Evolutionary conservation across 1,139 yeast genomes (phyloP), one percentile per base, ranked within the genome.

Genomic region (Sugiyamaella japonica): DNA sequence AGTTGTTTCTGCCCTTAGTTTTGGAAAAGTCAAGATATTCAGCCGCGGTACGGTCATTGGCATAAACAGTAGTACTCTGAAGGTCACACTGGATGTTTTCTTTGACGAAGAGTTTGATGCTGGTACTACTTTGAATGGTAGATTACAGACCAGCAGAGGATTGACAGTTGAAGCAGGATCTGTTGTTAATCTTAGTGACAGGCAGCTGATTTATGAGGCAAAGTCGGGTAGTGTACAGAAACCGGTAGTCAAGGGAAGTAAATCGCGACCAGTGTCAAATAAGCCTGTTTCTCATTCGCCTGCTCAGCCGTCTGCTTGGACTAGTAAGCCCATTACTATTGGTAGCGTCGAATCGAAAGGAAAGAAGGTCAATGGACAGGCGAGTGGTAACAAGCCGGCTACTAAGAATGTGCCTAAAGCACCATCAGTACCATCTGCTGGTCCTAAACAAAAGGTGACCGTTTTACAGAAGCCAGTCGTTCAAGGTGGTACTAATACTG

Each of bases 1-100:
- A 58, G 89, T 95, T 39, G 81, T 88, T 34, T 90, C 89, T 63
- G 88, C 90, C 23, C 86, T 87, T 65, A 89, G 85, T 64, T 84
- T 88, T 38, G 98, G 98, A 56, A 90, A 89, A 66, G 96, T 91
- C 13, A 96, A 97, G 36, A 73, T 85, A 56, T 89, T 86, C 66
- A 80, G 90, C 20, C 86, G 88, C 64, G 99, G 99, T 68, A 90
- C 97, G 1, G 96, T 93, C 54, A 86, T 88, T 52, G 90, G 93
- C 4, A 84, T 88, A 61, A 81, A 82, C 46, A 82, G 89, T 31
- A 89, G 89, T 1, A 17, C 45, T 12, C 75, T 82, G 39, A 70
- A 67, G 50, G 70, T 79, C 10, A 76, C 81, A 0, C 73, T 88
- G 59, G 91, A 87, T 60, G 84, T 95, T 50, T 72, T 93, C 42